Conservation (phyloP, 208 protist genomes). For the Leishmania major region DNA sequence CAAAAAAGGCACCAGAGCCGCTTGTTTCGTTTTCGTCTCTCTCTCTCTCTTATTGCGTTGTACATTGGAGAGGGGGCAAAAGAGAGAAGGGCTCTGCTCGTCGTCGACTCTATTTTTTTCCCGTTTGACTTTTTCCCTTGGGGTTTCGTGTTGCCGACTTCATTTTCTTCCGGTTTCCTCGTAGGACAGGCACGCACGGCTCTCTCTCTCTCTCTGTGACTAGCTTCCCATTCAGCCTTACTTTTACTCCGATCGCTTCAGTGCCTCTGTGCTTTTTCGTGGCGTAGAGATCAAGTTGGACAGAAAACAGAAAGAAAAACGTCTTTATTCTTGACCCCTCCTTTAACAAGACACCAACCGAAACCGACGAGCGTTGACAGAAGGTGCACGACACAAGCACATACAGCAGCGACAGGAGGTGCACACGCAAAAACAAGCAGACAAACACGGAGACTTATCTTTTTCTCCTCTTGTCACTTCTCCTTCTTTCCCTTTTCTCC, state of each 20-base stretch:
- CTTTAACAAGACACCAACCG: background rate
- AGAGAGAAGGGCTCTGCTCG: background rate
- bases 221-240: background rate
- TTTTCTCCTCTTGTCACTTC: background rate
- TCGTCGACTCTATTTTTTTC: background rate
- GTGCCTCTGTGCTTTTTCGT: conserved; percentile 8
- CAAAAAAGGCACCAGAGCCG: background rate
- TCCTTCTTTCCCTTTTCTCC: background rate
- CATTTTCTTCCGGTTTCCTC: background rate
- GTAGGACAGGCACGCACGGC: background rate
- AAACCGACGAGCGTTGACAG: background rate
- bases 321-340: background rate
- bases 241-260: conserved; percentile 7
- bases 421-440: background rate
- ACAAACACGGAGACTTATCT: background rate
- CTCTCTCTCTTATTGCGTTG: background rate
- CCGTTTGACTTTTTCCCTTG: background rate
- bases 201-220: background rate
- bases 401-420: background rate
- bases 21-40: background rate
- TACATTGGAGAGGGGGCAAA: background rate
- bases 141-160: background rate
- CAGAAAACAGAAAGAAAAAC: background rate
- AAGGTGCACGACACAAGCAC: background rate
- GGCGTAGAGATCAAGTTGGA: background rate